These are phyloP conservation scores for Calycina herbarum DNA, from an alignment of 2,329 filamentous ascomycete species.

Conservation along the genomic window DNA sequence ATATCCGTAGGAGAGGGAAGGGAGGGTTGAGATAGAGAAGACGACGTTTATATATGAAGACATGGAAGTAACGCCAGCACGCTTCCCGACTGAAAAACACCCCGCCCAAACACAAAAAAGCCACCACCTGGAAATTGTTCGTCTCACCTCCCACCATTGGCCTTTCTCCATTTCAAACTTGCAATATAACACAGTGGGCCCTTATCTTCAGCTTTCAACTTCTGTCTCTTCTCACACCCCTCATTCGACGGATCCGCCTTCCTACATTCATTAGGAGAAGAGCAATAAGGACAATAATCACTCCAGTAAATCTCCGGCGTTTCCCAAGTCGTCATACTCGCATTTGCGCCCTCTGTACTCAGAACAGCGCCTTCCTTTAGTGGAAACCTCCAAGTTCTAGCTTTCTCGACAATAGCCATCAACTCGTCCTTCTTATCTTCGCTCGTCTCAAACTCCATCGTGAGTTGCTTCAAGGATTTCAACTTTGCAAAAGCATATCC, in stretches of 20 bases:
- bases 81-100: too few relatives aligned
- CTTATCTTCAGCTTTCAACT: slow-evolving; percentile 9
- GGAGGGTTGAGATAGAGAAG: too few relatives aligned
- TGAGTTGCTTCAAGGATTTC: slow-evolving; percentile 20
- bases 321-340: slow-evolving; percentile 18
- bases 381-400: slow-evolving; percentile 28
- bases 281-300: slow-evolving; percentile 25
- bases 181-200: slow-evolving; percentile 8
- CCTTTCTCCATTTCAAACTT: background rate
- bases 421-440: slow-evolving; percentile 32
- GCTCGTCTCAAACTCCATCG: slow-evolving; percentile 30
- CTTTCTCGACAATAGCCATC: slow-evolving; percentile 25
- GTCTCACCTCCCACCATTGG: background rate
- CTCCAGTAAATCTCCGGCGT: slow-evolving; percentile 22
- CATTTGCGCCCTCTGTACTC: slow-evolving; percentile 18
- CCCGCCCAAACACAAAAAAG: too few relatives aligned
- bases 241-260: background rate
- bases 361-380: slow-evolving; percentile 19
- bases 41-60: too few relatives aligned
- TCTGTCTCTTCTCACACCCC: slow-evolving; percentile 11
- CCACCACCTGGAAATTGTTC: background rate
- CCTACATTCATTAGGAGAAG: background rate
- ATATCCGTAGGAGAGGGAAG: background rate
- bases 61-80: too few relatives aligned
- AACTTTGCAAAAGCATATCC: slow-evolving; percentile 25